Evolutionary conservation across 2,329 filamentous ascomycete species (phyloP).

Genomic region (Bipolaris gigantea): DNA sequence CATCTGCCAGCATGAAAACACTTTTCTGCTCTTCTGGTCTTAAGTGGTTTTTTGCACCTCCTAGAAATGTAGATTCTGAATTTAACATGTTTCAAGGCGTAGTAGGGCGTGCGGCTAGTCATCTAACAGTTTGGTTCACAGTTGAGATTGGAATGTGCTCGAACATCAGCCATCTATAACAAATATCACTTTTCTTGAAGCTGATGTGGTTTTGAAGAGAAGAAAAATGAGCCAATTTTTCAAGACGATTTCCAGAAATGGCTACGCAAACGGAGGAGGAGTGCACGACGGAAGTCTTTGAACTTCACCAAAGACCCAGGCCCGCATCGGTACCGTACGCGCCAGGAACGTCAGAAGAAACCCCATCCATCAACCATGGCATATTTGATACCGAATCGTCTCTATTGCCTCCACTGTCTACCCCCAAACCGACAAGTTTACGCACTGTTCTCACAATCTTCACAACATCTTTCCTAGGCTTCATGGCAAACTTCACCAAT

Average conservation of each 20-base stretch:
- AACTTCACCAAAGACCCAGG: slow-evolving; percentile 3
- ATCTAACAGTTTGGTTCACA: not conserved
- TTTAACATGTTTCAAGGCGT: not conserved
- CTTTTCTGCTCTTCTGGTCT: too few relatives aligned
- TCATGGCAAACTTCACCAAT: slow-evolving; percentile 38
- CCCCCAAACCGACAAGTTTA: not conserved
- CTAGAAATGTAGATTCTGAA: not conserved
- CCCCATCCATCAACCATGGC: not conserved
- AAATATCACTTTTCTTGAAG: not conserved
- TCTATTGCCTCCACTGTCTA: not conserved
- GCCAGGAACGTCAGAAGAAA: not conserved
- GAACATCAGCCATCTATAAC: not conserved
- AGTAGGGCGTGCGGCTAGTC: not conserved
- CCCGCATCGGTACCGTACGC: not conserved
- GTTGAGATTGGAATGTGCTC: too few relatives aligned
- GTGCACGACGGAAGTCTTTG: not conserved
- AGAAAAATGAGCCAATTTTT: too few relatives aligned
- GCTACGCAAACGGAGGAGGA: slow-evolving; percentile 1
- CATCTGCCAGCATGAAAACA: not conserved
- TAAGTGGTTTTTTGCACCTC: not conserved
- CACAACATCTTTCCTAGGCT: slow-evolving; percentile 26
- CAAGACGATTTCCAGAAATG: not conserved
- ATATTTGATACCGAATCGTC: slow-evolving; percentile 5
- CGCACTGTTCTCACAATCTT: slow-evolving; percentile 12
- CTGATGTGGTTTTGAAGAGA: too few relatives aligned